Evolutionary conservation across 164 flowering plant genomes (phyloP), one percentile per base, ranked within the genome.

Genomic region (Chloranthus sessilifolius): DNA sequence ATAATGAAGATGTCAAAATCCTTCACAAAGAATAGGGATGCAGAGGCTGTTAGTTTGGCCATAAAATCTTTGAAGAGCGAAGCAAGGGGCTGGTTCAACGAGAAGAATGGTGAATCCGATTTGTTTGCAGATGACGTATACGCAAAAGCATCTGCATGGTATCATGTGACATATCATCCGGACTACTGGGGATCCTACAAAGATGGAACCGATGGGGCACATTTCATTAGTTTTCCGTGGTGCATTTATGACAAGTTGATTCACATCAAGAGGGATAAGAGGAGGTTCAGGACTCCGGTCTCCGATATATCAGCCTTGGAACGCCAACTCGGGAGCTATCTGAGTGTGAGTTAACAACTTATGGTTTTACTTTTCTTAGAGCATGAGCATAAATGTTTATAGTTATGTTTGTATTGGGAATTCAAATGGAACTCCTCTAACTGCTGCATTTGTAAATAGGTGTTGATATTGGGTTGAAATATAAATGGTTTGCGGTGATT

Each of bases 61-160:
- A 77, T 86, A 24, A 73, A 69, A 68, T 52, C 88, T 14, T 60
- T 86, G 58, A 86, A 72, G 53, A 84, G 76, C 62, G 87, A 89
- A 53, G 97, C 81, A 17, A 58, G 86, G 55, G 30, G 57, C 0
- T 79, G 88, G 86, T 82, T 86, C 62, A 66, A 67, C 24, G 66
- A 67, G 35, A 54, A 56, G 47, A 53, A 34, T 7, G 58, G 36
- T 14, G 53, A 34, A 17, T 39, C 41, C 15, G 66, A 51, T 39
- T 39, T 47, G 8, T 66, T 21, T 14, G 46, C 22, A 4, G 72
- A 65, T 15, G 70, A 79, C 48, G 34, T 43, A 3, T 57, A 59
- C 59, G 86, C 94, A 27, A 82, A 78, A 58, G 95, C 95, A 4
- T 84, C 96, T 0, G 96, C 95, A 29, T 87, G 96, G 91, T 87